Percentiles rank a stretch among this genome's conserved stretches.
Evolutionary conservation across 2,329 filamentous ascomycete genomes (phyloP).

Genomic region (Monosporascus sp.): DNA sequence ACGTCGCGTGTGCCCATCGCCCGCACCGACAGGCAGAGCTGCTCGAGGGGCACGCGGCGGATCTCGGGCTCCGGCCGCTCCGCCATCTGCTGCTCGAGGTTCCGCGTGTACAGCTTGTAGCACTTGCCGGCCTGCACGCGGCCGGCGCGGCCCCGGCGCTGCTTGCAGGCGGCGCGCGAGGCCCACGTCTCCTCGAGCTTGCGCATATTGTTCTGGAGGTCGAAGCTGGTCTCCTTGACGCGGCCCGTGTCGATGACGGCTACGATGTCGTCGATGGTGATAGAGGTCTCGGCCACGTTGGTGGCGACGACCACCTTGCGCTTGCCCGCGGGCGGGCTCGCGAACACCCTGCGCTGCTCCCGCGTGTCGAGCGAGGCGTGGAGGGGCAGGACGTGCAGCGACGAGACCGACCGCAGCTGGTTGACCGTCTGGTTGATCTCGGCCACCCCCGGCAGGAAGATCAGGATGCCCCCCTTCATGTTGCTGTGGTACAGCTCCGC

Average conservation of each 20-base stretch:
- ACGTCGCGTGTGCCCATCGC: slow-evolving; percentile 91
- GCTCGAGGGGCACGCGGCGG: slow-evolving; percentile 83
- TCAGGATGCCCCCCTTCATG: slow-evolving; percentile 81
- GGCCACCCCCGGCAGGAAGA: slow-evolving; percentile 86
- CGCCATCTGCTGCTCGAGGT: slow-evolving; percentile 79
- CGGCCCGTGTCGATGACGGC: slow-evolving; percentile 92
- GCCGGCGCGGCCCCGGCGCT: slow-evolving; percentile 86
- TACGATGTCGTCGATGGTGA: slow-evolving; percentile 96
- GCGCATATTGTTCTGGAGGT: slow-evolving; percentile 87
- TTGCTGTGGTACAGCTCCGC: slow-evolving; percentile 58
- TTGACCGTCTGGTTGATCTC: slow-evolving; percentile 83
- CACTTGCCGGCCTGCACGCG: slow-evolving; percentile 86
- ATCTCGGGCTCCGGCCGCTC: slow-evolving; percentile 92
- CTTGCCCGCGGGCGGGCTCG: slow-evolving; percentile 67
- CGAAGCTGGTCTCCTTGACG: slow-evolving; percentile 95
- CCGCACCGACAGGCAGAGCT: slow-evolving; percentile 88
- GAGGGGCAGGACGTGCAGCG: slow-evolving; percentile 74
- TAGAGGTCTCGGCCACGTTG: slow-evolving; percentile 96
- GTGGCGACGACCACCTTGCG: slow-evolving; percentile 92
- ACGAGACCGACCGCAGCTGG: slow-evolving; percentile 54
- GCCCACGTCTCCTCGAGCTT: slow-evolving; percentile 94
- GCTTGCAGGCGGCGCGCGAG: slow-evolving; percentile 88
- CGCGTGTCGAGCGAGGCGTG: slow-evolving; percentile 86
- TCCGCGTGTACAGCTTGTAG: slow-evolving; percentile 91
- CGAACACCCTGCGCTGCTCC: slow-evolving; percentile 86